Conservation (phyloP, 768 basidiomycete species). For the Tricholoma sp. region DNA sequence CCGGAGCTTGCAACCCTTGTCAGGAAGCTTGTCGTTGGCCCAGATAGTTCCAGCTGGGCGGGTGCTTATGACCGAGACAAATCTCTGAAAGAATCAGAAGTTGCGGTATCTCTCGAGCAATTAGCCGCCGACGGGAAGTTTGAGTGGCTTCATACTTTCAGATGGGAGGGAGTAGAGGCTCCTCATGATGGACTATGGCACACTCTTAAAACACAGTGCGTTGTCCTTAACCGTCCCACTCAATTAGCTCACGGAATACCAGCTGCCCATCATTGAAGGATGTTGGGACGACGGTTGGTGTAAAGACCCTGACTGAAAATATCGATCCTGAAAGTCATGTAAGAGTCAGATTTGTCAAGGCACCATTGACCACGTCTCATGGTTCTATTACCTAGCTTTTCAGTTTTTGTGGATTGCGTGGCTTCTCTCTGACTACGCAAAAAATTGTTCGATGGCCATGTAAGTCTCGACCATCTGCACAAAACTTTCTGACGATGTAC, state of each 20-base stretch:
- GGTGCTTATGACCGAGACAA: not conserved
- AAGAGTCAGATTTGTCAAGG: not conserved
- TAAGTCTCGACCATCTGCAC: not conserved
- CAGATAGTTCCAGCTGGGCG: slow-evolving; percentile 8
- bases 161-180: slow-evolving; percentile 15
- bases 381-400: slow-evolving; percentile 7
- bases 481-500: not conserved
- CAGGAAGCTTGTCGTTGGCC: slow-evolving; percentile 5
- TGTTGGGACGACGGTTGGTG: slow-evolving; percentile 14
- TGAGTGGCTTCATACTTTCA: slow-evolving; percentile 8
- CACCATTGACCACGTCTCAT: not conserved
- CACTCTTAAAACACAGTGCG: slow-evolving; percentile 10
- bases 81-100: slow-evolving; percentile 6
- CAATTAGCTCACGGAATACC: not conserved
- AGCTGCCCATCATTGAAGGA: slow-evolving; percentile 14
- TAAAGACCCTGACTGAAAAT: slow-evolving; percentile 4
- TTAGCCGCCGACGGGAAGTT: slow-evolving; percentile 8
- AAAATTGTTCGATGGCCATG: slow-evolving; percentile 3
- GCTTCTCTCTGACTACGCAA: slow-evolving; percentile 12
- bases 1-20: slow-evolving; percentile 5
- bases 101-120: slow-evolving; percentile 7
- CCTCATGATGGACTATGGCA: slow-evolving; percentile 15
- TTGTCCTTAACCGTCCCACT: not conserved
- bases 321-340: slow-evolving; percentile 11
- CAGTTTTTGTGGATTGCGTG: slow-evolving; percentile 10